phyloP scores from a whole-genome alignment of 306 rosid genomes.

The Fragaria vesca region DNA sequence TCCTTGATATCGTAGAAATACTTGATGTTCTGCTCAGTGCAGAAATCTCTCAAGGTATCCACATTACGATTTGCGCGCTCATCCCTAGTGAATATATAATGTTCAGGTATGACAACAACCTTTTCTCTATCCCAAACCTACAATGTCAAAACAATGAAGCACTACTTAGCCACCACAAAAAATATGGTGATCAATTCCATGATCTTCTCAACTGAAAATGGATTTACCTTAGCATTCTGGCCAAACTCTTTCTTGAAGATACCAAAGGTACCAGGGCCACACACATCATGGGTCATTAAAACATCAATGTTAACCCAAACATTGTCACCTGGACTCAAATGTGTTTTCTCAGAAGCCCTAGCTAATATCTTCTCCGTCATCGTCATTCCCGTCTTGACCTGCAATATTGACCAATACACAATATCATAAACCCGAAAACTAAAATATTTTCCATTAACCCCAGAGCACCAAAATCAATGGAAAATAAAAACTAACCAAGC shows the following conservation, averaged over 20 bases:
- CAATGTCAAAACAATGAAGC: constrained; percentile 2
- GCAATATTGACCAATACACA: constrained; percentile 22
- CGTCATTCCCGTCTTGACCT: constrained; percentile 88
- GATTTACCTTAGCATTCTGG: constrained; percentile 67
- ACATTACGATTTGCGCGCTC: constrained; percentile 95
- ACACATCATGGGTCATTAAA: constrained; percentile 95
- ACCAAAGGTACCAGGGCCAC: constrained; percentile 90
- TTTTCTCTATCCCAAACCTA: constrained; percentile 98
- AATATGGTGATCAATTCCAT: not conserved
- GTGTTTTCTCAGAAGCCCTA: constrained; percentile 69
- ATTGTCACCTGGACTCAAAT: constrained; percentile 80
- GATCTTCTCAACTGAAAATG: not conserved
- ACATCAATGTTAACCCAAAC: constrained; percentile 79
- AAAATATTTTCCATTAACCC: not conserved
- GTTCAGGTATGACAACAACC: constrained; percentile 88
- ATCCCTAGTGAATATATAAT: constrained; percentile 86
- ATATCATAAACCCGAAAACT: not conserved
- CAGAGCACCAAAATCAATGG: not conserved
- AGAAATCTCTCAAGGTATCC: constrained; percentile 87
- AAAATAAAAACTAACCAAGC: constrained; percentile 27
- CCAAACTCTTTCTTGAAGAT: constrained; percentile 95
- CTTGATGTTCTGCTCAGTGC: constrained; percentile 82
- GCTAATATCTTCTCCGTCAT: constrained; percentile 93
- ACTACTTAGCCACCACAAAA: not conserved
- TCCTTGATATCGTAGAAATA: constrained; percentile 94